These are phyloP conservation scores for Trichosporon coremiiforme DNA, from an alignment of 1,284 basidiomycete genomes.

Conservation along the genomic window DNA sequence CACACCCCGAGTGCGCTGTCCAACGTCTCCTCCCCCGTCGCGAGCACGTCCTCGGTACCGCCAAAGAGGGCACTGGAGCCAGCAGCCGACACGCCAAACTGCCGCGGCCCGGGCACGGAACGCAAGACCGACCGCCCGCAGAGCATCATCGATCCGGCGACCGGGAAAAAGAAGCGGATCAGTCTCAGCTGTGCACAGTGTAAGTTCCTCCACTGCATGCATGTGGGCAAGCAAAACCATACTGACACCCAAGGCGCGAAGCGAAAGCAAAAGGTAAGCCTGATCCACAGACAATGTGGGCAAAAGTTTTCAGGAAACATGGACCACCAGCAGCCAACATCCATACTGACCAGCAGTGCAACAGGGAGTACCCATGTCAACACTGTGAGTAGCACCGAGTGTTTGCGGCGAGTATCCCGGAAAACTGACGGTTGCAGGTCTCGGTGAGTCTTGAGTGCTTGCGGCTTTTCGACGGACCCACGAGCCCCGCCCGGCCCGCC, in stretches of 20 bases:
- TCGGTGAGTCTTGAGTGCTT: conserved; percentile 22
- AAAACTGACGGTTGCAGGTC: conserved; percentile 22
- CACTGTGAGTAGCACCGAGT: conserved; percentile 46
- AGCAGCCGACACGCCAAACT: conserved; percentile 19
- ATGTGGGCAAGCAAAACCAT: background rate
- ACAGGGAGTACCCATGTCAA: conserved; percentile 57
- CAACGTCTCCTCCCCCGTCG: conserved; percentile 36
- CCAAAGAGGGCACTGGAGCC: conserved; percentile 21
- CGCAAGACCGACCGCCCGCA: conserved; percentile 34
- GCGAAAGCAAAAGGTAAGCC: conserved; percentile 52
- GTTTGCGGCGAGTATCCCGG: background rate
- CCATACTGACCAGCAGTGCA: conserved; percentile 43
- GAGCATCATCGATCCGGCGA: conserved; percentile 33
- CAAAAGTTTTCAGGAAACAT: conserved; percentile 8
- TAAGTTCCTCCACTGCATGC: conserved; percentile 34
- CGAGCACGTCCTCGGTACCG: conserved; percentile 10
- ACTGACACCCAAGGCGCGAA: conserved; percentile 48
- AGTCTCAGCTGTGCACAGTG: conserved; percentile 56
- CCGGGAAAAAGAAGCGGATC: conserved; percentile 55
- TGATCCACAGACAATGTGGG: background rate
- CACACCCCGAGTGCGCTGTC: conserved; percentile 38
- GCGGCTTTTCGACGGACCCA: conserved; percentile 4
- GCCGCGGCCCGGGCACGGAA: conserved; percentile 25
- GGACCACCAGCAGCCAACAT: background rate
- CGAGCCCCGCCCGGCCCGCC: background rate